Base-by-base conservation (phyloP, 257 asterid species). In the Rubia yunnanensis region DNA sequence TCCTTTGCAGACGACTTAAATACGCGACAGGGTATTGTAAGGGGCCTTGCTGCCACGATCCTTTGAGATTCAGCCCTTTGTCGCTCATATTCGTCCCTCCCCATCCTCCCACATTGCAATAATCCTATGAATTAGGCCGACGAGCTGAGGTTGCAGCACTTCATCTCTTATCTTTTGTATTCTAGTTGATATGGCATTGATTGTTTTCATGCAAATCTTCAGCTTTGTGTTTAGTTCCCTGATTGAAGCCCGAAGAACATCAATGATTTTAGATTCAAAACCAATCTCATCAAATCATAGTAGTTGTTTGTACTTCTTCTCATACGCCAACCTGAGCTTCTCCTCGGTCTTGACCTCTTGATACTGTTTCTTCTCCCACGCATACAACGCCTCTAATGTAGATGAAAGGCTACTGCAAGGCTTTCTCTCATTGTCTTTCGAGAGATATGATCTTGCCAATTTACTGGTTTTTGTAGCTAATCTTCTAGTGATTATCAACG, bases 291-390 rank as follows among this genome's bases (percentile, higher is more conserved):
- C 99, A 69, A 92, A 82, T 49, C 18, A 35, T 74, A 63, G 84
- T 53, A 92, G 81, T 80, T 82, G 83, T 81, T 77, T 85, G 77
- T 80, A 83, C 77, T 78, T 82, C 80, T 86, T 87, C 80, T 87
- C 96, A 60, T 92, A 87, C 27, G 68, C 65, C 20, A 89, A 59
- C 70, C 97, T 79, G 54, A 89, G 82, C 71, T 79, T 88, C 82
- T 92, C 99, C 81, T 89, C 99, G 70, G 80, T 87, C 99, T 92
- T 92, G 23, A 92, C 96, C 84, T 89, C 99, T 85, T 89, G 86
- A 82, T 83, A 89, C 59, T 87, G 76, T 80, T 92, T 92, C 73
- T 85, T 82, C 78, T 92, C 99, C 99, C 99, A 92, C 59, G 76
- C 89, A 71, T 84, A 90, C 30, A 92, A 77, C 73, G 81, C 75